Percentiles rank a stretch among this genome's conserved stretches.
These are phyloP conservation scores for Manihot esculenta DNA, from an alignment of 441 rosid species.

Conservation along the genomic window DNA sequence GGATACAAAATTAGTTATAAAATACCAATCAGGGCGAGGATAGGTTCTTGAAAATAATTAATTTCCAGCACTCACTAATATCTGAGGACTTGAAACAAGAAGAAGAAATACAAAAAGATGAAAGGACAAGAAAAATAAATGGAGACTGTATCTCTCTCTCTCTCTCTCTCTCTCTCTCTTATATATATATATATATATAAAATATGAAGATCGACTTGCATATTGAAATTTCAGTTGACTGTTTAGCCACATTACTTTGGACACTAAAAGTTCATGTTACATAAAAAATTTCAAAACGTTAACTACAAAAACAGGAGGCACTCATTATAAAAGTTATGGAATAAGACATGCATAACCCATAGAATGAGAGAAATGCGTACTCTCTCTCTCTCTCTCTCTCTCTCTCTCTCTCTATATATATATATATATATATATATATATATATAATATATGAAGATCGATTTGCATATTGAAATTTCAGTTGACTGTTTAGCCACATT, in stretches of 20 bases:
- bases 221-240: neutral
- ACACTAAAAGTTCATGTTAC: neutral
- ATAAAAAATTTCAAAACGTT: neutral
- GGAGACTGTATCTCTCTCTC: no score
- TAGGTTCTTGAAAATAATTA: neutral
- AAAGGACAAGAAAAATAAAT: neutral
- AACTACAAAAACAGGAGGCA: neutral
- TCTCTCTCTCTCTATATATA: no score
- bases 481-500: neutral
- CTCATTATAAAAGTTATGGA: neutral
- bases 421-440: neutral
- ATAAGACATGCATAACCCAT: neutral
- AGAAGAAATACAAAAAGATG: neutral
- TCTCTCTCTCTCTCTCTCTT: no score
- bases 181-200: neutral
- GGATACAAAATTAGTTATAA: slow-evolving; percentile 11
- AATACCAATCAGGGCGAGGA: neutral
- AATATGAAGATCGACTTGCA: no score
- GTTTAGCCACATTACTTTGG: neutral
- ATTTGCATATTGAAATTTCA: no score
- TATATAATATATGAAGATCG: no score
- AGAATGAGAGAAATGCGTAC: slow-evolving; percentile 45
- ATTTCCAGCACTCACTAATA: neutral
- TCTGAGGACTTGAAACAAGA: neutral
- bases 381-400: no score